phyloP scores from a whole-genome alignment of 2,329 filamentous ascomycete species.

The Alternaria gaisen region DNA sequence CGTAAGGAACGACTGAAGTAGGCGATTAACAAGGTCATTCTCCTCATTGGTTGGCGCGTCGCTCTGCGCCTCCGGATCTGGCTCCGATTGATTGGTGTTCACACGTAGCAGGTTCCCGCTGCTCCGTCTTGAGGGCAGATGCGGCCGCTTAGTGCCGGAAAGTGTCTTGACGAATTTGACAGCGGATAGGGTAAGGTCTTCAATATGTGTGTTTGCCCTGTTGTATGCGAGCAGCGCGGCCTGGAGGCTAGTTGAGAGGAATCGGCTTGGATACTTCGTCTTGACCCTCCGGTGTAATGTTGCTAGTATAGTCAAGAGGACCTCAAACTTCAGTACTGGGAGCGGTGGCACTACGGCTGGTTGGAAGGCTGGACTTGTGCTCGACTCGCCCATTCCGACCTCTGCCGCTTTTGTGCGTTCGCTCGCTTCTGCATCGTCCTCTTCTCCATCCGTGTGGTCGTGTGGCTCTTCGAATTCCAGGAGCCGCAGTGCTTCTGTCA shows the following conservation, averaged over 20 bases:
- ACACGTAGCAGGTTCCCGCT: conserved; percentile 56
- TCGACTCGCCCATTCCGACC: conserved; percentile 44
- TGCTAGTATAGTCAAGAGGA: conserved; percentile 74
- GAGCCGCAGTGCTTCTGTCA: conserved; percentile 74
- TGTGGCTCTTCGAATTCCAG: conserved; percentile 59
- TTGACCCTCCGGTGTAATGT: conserved; percentile 78
- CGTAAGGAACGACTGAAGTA: conserved; percentile 80
- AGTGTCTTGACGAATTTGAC: conserved; percentile 76
- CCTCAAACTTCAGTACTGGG: conserved; percentile 68
- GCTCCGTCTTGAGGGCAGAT: conserved; percentile 66
- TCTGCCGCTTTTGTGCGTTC: conserved; percentile 30
- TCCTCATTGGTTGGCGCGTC: conserved; percentile 62
- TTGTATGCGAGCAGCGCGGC: conserved; percentile 74
- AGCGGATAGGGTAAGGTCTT: conserved; percentile 74
- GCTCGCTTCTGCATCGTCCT: conserved; percentile 38
- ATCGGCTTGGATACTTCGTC: conserved; percentile 80
- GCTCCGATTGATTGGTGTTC: conserved; percentile 50
- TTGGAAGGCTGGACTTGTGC: conserved; percentile 39
- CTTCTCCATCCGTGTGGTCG: conserved; percentile 64
- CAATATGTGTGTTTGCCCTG: conserved; percentile 62
- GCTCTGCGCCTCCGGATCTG: conserved; percentile 65
- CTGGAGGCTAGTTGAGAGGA: conserved; percentile 78
- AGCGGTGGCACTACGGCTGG: conserved; percentile 48
- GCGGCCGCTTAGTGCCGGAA: conserved; percentile 72
- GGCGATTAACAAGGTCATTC: conserved; percentile 66